Evolutionary conservation across 371 early-diverging fungal genomes (phyloP).

Genomic region (Mucor mucedo): DNA sequence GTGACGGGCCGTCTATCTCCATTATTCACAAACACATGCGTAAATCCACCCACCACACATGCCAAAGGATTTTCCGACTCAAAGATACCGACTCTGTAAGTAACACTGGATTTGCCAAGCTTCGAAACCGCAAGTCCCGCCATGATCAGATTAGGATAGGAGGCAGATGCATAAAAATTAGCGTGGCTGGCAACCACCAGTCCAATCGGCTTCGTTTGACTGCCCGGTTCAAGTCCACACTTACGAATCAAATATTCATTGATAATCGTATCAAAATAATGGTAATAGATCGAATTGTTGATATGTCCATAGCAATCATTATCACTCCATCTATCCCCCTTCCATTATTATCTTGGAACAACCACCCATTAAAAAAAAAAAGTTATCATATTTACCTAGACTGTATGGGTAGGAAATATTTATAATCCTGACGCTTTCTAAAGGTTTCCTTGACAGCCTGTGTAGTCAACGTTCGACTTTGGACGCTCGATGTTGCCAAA

Average conservation of each 20-base stretch:
- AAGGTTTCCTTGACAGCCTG: conserved; percentile 21
- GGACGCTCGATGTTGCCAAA: background rate
- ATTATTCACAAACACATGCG: conserved; percentile 55
- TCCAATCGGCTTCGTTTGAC: conserved; percentile 53
- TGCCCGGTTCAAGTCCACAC: conserved; percentile 49
- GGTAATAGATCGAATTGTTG: conserved; percentile 66
- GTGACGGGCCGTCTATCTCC: conserved; percentile 39
- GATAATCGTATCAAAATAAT: conserved; percentile 65
- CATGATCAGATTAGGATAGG: conserved; percentile 59
- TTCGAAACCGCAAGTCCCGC: conserved; percentile 62
- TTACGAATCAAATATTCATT: conserved; percentile 61
- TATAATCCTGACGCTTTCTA: conserved; percentile 39
- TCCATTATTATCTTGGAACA: background rate
- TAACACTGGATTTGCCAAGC: conserved; percentile 60
- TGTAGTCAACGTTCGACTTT: conserved; percentile 3
- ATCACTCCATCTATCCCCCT: conserved; percentile 54
- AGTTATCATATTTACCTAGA: conserved; percentile 29
- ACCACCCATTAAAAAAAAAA: background rate
- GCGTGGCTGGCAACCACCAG: conserved; percentile 60
- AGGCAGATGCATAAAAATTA: conserved; percentile 53
- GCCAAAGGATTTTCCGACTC: conserved; percentile 44
- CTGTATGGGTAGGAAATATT: conserved; percentile 51
- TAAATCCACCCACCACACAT: conserved; percentile 51
- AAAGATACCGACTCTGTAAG: conserved; percentile 67
- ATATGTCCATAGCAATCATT: conserved; percentile 70